Conservation (phyloP, 805 yeast species). For the Isabelozyma rhagii region DNA sequence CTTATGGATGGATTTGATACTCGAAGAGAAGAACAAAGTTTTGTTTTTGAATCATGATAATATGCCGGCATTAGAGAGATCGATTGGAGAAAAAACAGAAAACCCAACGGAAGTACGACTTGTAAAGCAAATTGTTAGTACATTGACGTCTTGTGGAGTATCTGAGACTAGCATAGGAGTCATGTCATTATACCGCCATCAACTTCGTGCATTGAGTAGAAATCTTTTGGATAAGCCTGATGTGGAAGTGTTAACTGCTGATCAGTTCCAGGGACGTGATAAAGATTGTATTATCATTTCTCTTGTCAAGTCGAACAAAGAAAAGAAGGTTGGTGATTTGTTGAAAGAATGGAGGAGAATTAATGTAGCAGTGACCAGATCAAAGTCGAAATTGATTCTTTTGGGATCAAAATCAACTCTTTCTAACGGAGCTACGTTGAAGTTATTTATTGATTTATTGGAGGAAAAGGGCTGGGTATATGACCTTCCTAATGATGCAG, state of each 20-base stretch:
- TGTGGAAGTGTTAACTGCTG: conserved; percentile 87
- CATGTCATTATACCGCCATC: conserved; percentile 86
- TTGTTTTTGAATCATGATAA: conserved; percentile 77
- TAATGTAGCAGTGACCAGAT: conserved; percentile 92
- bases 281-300: conserved; percentile 89
- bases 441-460: conserved; percentile 58
- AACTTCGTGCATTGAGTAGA: conserved; percentile 41
- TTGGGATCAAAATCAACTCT: conserved; percentile 76
- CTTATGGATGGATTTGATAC: conserved; percentile 55
- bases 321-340: conserved; percentile 67
- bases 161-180: conserved; percentile 65
- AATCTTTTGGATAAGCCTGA: conserved; percentile 28
- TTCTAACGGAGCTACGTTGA: conserved; percentile 46
- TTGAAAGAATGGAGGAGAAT: conserved; percentile 87
- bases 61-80: conserved; percentile 55
- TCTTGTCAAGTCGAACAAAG: conserved; percentile 75
- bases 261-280: conserved; percentile 94
- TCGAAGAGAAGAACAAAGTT: conserved; percentile 59
- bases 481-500: conserved; percentile 46
- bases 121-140: conserved; percentile 58
- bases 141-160: conserved; percentile 60
- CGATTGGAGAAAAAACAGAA: conserved; percentile 63
- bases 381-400: conserved; percentile 76
- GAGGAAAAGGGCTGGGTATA: conserved; percentile 62
- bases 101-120: conserved; percentile 72